Percentiles rank a stretch among this genome's conserved stretches.
phyloP scores from a whole-genome alignment of 1,284 basidiomycete genomes.

The Sporisorium reilianum region DNA sequence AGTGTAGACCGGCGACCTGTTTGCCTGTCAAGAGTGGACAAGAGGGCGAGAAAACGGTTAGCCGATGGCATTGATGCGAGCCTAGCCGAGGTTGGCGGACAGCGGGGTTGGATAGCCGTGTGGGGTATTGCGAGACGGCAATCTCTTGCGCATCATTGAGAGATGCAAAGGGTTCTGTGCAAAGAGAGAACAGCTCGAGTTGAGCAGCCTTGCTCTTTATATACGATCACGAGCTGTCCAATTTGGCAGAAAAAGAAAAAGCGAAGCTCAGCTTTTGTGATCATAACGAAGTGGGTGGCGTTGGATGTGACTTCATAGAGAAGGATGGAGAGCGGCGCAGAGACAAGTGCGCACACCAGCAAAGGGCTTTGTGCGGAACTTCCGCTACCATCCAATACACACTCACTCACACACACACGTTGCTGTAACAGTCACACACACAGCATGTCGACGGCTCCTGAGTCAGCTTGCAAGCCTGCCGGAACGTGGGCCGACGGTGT shows the following conservation, averaged over 20 bases:
- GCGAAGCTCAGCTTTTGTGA: not conserved
- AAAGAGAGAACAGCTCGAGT: not conserved
- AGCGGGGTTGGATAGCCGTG: slow-evolving; percentile 1
- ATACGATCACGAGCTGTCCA: slow-evolving; percentile 9
- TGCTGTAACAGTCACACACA: too few species aligned
- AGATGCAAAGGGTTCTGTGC: too few species aligned
- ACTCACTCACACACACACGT: not conserved
- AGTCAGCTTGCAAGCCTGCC: not conserved
- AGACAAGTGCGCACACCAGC: not conserved
- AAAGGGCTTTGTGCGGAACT: not conserved
- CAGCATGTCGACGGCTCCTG: slow-evolving; percentile 11
- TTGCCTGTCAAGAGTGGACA: not conserved
- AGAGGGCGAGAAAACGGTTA: not conserved
- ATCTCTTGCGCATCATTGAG: not conserved
- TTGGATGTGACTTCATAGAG: slow-evolving; percentile 6
- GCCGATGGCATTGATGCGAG: slow-evolving; percentile 6
- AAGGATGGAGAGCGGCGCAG: not conserved
- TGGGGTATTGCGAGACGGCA: slow-evolving; percentile 7
- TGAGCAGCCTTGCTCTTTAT: too few species aligned
- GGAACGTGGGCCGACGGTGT: slow-evolving; percentile 13
- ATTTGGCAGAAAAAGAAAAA: not conserved
- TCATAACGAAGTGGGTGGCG: not conserved
- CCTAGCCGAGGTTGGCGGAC: not conserved
- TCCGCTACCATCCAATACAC: not conserved
- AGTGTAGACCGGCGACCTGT: slow-evolving; percentile 9